Evolutionary conservation across 768 basidiomycete genomes (phyloP).

Genomic region (Suillus subalutaceus): DNA sequence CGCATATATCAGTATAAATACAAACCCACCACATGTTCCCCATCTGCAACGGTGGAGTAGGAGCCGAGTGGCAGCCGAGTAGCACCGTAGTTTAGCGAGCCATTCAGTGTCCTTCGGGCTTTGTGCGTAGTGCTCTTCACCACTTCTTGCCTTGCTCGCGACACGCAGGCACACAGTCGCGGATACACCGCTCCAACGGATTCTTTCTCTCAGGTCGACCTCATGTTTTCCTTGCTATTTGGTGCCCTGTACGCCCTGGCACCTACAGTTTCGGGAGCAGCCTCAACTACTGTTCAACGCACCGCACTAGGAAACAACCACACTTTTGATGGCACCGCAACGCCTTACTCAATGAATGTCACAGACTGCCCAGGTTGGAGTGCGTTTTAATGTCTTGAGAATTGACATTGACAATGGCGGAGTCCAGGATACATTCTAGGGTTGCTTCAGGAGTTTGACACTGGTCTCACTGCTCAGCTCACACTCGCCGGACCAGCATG

Average conservation of each 20-base stretch:
- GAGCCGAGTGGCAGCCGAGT: too few species aligned
- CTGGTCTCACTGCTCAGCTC: constrained; percentile 54
- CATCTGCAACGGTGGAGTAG: too few species aligned
- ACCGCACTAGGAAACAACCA: background rate
- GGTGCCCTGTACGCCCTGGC: constrained; percentile 12
- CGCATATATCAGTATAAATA: background rate
- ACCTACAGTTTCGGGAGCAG: constrained; percentile 4
- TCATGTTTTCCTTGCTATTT: constrained; percentile 17
- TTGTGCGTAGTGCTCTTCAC: too few species aligned
- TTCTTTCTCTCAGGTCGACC: constrained; percentile 5
- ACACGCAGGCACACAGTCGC: too few species aligned
- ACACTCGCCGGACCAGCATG: constrained; percentile 54
- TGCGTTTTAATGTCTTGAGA: background rate
- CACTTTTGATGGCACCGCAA: background rate
- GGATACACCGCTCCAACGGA: too few species aligned
- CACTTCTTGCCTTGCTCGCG: too few species aligned
- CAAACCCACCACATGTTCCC: background rate
- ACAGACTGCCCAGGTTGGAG: constrained; percentile 17
- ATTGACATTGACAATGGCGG: background rate
- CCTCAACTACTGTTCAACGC: constrained; percentile 15
- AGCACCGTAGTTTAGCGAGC: too few species aligned
- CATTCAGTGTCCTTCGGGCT: too few species aligned
- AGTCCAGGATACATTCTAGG: constrained; percentile 52
- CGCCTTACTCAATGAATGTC: constrained; percentile 16
- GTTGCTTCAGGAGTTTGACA: constrained; percentile 41